Evolutionary conservation across 331 rosid species (phyloP).

Genomic region (Telfairia occidentalis): DNA sequence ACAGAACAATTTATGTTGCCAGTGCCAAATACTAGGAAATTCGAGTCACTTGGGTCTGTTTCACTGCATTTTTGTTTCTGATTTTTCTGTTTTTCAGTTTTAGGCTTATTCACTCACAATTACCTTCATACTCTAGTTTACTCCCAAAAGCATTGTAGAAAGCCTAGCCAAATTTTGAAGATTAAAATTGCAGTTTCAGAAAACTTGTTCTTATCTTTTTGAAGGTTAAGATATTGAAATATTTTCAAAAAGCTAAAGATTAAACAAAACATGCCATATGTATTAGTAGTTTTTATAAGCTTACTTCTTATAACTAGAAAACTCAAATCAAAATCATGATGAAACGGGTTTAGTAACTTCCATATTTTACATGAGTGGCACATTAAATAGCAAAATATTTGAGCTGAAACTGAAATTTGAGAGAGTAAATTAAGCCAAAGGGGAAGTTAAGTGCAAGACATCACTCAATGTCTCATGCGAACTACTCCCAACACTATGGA

Average conservation of each 20-base stretch:
- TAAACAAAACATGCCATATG: not conserved
- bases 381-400: not conserved
- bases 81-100: not conserved
- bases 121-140: not conserved
- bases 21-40: not conserved
- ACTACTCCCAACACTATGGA: not conserved
- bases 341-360: not conserved
- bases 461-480: not conserved
- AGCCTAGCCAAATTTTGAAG: not conserved
- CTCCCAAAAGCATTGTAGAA: not conserved
- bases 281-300: not conserved
- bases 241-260: not conserved
- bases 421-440: not conserved
- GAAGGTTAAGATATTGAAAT: not conserved
- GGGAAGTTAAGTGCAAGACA: not conserved
- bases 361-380: not conserved
- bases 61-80: not conserved
- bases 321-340: not conserved
- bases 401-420: not conserved
- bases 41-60: not conserved
- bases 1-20: slow-evolving; percentile 7
- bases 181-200: not conserved
- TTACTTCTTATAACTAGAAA: not conserved
- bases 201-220: not conserved
- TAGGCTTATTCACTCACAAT: not conserved